Conservation (phyloP, 2,329 filamentous ascomycete genomes). For the Aureobasidium vineae region DNA sequence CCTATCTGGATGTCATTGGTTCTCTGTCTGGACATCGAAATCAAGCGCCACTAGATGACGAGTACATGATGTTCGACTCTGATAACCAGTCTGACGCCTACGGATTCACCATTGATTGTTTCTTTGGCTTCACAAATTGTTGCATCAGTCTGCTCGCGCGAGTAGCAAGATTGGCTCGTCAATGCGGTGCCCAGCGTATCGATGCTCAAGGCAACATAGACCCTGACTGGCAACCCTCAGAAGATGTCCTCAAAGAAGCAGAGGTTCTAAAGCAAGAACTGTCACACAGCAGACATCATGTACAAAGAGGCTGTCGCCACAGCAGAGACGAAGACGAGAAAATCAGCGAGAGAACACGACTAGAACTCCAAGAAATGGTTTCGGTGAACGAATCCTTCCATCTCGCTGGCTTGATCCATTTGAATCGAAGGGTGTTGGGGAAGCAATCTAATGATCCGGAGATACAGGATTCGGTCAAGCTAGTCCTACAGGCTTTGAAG, state of each 20-base stretch:
- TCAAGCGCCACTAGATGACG: slow-evolving; percentile 43
- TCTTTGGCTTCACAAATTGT: slow-evolving; percentile 72
- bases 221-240: slow-evolving; percentile 58
- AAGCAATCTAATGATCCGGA: slow-evolving; percentile 56
- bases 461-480: slow-evolving; percentile 62
- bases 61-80: slow-evolving; percentile 46
- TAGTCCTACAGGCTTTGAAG: slow-evolving; percentile 62
- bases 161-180: slow-evolving; percentile 67
- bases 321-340: slow-evolving; percentile 39
- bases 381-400: slow-evolving; percentile 78
- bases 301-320: slow-evolving; percentile 45
- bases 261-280: slow-evolving; percentile 61
- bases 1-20: slow-evolving; percentile 77
- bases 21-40: slow-evolving; percentile 60
- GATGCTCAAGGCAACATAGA: slow-evolving; percentile 52
- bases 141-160: slow-evolving; percentile 69
- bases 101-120: slow-evolving; percentile 72
- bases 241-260: slow-evolving; percentile 57
- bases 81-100: slow-evolving; percentile 56
- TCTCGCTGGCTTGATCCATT: slow-evolving; percentile 72
- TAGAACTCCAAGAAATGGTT: slow-evolving; percentile 57
- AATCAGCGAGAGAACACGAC: slow-evolving; percentile 39
- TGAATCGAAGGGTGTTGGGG: slow-evolving; percentile 70
- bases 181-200: slow-evolving; percentile 66
- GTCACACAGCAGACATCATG: slow-evolving; percentile 50